Evolutionary conservation across 352 stramenopile genomes (phyloP), one percentile per base, ranked within the genome.

Genomic region (Sclerospora graminicola): DNA sequence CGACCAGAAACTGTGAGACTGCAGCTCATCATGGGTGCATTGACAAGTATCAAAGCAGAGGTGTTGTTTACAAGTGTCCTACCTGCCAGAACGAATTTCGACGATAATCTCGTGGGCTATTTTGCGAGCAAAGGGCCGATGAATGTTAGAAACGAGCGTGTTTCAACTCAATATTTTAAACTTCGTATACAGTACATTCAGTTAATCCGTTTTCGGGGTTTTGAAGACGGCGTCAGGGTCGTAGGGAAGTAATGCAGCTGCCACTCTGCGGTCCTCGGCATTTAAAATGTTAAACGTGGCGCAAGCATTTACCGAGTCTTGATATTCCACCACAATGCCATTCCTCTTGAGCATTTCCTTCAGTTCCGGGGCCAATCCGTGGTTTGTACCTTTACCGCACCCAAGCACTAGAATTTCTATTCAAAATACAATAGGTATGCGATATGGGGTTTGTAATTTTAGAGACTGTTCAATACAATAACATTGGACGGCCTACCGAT

Each of bases 251-350:
- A 94, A 69, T n/a, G 78, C 81, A 8, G 78, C 82, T 5, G 66
- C 82, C 15, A 94, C 70, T 32, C 74, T 65, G 46, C 82, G 76
- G 54, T 91, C 82, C 46, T 94, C 81, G n/a, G 79, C 79, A 62
- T 91, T 94, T n/a, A 94, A 60, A 51, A 94, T 86, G 48, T 94
- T 94, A 58, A 92, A 94, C n/a, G 81, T 94, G 32, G 81, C 77
- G 41, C 82, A 89, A 8, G 82, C 81, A 45, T 91, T 89, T 33
- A 84, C 57, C 23, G 77, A 86, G 60, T 92, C 80, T 27, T 88
- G 31, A 51, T 89, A 89, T 52, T 92, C 80, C 19, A 92, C 73
- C 18, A 92, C 80, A 43, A 92, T 89, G 38, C 80, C 80, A 37
- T 88, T 80, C 29, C 73, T 57, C 48, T 87, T 89, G 45, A 92